phyloP scores from a whole-genome alignment of 805 yeast genomes.

The Candida coquimbonensis region DNA sequence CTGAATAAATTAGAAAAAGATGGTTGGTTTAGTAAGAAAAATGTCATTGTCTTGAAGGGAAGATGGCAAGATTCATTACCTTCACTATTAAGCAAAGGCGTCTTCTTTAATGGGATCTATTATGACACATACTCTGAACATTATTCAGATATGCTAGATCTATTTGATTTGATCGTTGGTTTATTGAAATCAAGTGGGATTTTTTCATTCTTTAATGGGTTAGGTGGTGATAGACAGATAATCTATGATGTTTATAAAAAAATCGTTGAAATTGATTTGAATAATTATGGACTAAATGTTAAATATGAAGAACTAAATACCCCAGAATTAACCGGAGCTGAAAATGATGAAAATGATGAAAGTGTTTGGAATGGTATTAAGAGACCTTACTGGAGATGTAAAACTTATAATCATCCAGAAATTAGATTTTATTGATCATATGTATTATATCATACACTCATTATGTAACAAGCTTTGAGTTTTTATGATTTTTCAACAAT shows the following conservation, averaged over 20 bases:
- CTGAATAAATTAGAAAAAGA: constrained; percentile 55
- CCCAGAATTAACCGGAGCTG: constrained; percentile 33
- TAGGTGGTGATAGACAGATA: constrained; percentile 71
- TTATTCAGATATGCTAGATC: constrained; percentile 79
- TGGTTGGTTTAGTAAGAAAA: constrained; percentile 76
- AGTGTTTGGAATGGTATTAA: constrained; percentile 58
- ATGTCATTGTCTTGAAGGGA: constrained; percentile 76
- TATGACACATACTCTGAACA: constrained; percentile 93
- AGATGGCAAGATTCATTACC: constrained; percentile 87
- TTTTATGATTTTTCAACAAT: not conserved
- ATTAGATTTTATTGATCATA: constrained; percentile 31
- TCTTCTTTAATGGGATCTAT: constrained; percentile 84
- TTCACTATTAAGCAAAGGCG: constrained; percentile 51
- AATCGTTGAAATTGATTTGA: constrained; percentile 73
- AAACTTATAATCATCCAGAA: constrained; percentile 61
- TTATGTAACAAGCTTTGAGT: not conserved
- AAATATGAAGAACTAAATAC: constrained; percentile 44
- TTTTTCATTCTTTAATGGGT: constrained; percentile 88
- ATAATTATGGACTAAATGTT: constrained; percentile 69
- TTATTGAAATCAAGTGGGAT: constrained; percentile 74
- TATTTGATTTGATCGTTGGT: constrained; percentile 78
- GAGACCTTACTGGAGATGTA: constrained; percentile 63
- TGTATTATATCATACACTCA: not conserved
- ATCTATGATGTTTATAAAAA: constrained; percentile 80
- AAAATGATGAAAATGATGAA: constrained; percentile 27